Evolutionary conservation across 768 basidiomycete genomes (phyloP).

Genomic region (Suillus brevipes): DNA sequence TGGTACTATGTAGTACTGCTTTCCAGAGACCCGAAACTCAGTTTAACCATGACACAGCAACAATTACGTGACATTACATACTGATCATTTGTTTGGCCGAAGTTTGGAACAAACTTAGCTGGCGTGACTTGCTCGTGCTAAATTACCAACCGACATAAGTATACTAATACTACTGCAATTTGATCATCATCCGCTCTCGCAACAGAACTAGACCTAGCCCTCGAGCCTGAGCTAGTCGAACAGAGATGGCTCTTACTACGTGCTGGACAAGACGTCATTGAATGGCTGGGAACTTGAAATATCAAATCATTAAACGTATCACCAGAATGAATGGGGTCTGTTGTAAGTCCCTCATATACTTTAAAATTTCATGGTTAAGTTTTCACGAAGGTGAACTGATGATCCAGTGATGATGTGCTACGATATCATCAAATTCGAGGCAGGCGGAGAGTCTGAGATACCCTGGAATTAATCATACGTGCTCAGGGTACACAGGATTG

Average conservation of each 20-base stretch:
- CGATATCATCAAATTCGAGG: conserved; percentile 27
- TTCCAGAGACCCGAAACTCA: no score
- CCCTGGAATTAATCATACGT: conserved; percentile 43
- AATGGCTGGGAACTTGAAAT: conserved; percentile 48
- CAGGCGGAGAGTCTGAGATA: conserved; percentile 36
- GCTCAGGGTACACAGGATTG: conserved; percentile 35
- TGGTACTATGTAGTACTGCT: no score
- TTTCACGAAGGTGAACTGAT: conserved; percentile 31
- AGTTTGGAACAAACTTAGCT: no score
- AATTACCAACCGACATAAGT: neutral
- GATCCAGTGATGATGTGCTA: conserved; percentile 37
- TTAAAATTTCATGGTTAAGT: conserved; percentile 8
- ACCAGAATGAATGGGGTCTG: conserved; percentile 42
- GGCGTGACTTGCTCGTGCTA: neutral
- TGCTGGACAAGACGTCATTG: conserved; percentile 48
- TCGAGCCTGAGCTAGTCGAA: conserved; percentile 33
- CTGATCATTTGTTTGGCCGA: neutral
- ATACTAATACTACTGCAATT: neutral
- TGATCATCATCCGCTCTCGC: neutral
- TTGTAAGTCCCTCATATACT: conserved; percentile 34
- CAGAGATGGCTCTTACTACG: conserved; percentile 37
- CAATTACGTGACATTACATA: no score
- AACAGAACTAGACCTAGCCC: conserved; percentile 21
- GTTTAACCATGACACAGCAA: neutral
- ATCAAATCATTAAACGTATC: conserved; percentile 32